Conservation (phyloP, 2,329 filamentous ascomycete genomes). For the Ceratocystis ficicola region DNA sequence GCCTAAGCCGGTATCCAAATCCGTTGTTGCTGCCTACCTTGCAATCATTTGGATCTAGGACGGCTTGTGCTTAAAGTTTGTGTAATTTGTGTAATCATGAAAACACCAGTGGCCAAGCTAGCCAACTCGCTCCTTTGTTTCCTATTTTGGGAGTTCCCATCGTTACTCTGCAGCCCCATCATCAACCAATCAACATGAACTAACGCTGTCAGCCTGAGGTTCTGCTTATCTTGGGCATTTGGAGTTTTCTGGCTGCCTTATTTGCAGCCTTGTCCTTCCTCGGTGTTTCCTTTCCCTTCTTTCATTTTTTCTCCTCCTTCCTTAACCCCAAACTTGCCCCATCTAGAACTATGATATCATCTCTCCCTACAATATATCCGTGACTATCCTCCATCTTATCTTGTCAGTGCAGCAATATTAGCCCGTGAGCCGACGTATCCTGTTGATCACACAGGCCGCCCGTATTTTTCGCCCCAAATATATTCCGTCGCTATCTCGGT, state of each 20-base stretch:
- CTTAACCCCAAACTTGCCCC: background rate
- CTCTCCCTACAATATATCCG: background rate
- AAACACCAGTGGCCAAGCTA: background rate
- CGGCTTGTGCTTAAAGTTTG: no score
- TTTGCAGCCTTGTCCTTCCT: background rate
- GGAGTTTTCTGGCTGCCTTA: background rate
- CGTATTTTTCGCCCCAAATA: background rate
- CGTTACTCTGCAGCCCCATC: background rate
- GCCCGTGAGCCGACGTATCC: background rate
- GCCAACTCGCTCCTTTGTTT: background rate
- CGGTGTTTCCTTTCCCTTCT: background rate
- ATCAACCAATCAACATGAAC: background rate
- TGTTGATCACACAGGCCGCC: background rate
- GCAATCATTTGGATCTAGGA: no score
- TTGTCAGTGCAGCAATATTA: background rate
- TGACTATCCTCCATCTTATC: background rate
- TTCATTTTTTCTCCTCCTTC: constrained; percentile 26
- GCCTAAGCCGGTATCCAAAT: background rate
- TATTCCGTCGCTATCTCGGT: background rate
- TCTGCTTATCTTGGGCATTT: background rate
- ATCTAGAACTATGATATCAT: background rate
- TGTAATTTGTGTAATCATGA: background rate
- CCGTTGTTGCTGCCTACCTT: background rate
- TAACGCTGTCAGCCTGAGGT: background rate
- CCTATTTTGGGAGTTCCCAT: background rate